A percentile compares a stretch with the other conserved stretches of the same genome.
phyloP scores from a whole-genome alignment of 2,329 filamentous ascomycete species.

The Knoxdaviesia proteae region DNA sequence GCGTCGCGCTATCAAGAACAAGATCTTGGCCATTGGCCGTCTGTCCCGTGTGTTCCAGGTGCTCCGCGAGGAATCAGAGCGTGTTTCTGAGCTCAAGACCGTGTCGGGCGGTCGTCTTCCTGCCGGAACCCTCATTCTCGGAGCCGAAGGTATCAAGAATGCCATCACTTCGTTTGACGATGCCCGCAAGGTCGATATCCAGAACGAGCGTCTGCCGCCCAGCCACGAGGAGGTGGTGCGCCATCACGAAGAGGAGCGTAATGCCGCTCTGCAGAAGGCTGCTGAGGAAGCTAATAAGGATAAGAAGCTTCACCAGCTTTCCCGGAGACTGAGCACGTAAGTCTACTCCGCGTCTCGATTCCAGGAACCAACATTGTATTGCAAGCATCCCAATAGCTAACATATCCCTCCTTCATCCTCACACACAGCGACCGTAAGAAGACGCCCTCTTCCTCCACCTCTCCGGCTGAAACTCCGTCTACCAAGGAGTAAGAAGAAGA shows the following conservation, averaged over 20 bases:
- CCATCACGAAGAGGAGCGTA: slow-evolving; percentile 61
- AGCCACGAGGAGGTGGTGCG: slow-evolving; percentile 78
- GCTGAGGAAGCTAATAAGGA: slow-evolving; percentile 83
- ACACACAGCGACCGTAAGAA: slow-evolving; percentile 3
- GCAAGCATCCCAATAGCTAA: background rate
- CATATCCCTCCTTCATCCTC: background rate
- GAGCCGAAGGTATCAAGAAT: slow-evolving; percentile 95
- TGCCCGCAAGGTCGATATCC: slow-evolving; percentile 84
- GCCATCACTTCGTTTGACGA: slow-evolving; percentile 95
- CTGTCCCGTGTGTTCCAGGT: slow-evolving; percentile 97
- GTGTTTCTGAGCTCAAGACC: slow-evolving; percentile 93
- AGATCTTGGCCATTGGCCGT: slow-evolving; percentile 92
- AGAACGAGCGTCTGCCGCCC: slow-evolving; percentile 87
- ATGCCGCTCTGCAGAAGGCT: slow-evolving; percentile 69
- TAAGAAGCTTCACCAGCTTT: slow-evolving; percentile 65
- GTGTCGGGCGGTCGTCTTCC: slow-evolving; percentile 81
- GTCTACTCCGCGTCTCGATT: slow-evolving; percentile 14
- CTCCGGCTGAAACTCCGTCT: too few species aligned
- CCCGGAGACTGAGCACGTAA: slow-evolving; percentile 90
- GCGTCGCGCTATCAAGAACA: slow-evolving; percentile 96
- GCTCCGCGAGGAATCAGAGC: slow-evolving; percentile 87
- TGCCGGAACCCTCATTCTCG: slow-evolving; percentile 90
- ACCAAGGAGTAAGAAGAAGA: too few species aligned
- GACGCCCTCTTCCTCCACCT: background rate
- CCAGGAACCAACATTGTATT: background rate